Base-by-base conservation (phyloP, 2,329 filamentous ascomycete genomes). In the Cryoendolithus antarcticus region DNA sequence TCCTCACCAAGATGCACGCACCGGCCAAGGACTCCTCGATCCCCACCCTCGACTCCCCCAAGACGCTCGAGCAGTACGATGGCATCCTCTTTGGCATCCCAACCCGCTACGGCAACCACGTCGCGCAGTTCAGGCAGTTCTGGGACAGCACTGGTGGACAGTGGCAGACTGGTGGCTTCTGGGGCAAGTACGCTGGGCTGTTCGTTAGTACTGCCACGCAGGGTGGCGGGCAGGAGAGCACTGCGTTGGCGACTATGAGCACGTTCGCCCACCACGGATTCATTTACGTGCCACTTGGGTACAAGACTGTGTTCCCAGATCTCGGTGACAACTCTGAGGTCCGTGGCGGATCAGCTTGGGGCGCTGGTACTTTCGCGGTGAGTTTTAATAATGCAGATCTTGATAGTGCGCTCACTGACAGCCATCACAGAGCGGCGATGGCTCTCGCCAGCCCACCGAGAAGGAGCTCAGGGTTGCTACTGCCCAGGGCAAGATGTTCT, bases 31-130 rank as follows among this genome's bases (percentile, higher is more conserved):
- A 73, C 54, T 60, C 72, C 48, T 70, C 75, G 57, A 67, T 91
- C 60, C 73, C 56, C 11, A 50, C 78, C 42, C 62, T 85, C 51
- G 70, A 79, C 43, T 66, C 71, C 53, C 70, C 74, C 36, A 60
- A 72, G 9, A 67, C 62, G 27, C 78, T 95, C 32, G 75, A 79
- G 57, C 49, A 58, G 40, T 96, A 93, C 68, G 88, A 96, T 57
- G 91, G 70, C 50, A 80, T 95, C 70, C 79, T 98, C 48, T 74
- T 96, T 55, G 91, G 91, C 50, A 91, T 96, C 62, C 91, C 91
- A 44, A 98, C 91, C 37, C 77, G 91, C 51, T 98, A 85, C 69
- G 91, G 91, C 55, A 96, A 93, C 77, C 94, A 94, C 74, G 88
- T 89, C 35, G 84, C 81, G 11, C 91, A 98, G 69, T 95, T 83